A percentile compares a stretch with the other conserved stretches of the same genome.
Evolutionary conservation across 2,329 filamentous ascomycete genomes (phyloP).

Genomic region (Zymoseptoria tritici): DNA sequence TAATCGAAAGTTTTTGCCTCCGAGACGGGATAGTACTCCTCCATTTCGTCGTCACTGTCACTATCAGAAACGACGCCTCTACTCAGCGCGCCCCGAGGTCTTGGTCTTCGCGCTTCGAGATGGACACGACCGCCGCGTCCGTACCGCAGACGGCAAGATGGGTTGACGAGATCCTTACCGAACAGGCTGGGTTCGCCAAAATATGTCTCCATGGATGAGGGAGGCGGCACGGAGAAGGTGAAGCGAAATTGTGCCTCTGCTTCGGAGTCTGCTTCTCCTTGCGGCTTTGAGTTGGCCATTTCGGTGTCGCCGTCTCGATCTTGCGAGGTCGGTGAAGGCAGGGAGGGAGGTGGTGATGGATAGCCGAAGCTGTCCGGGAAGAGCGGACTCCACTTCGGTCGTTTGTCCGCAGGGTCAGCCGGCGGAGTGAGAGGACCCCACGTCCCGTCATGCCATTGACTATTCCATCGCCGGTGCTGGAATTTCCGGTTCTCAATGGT

Average conservation of each 20-base stretch:
- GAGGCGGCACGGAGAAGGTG: slow-evolving; percentile 11
- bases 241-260: slow-evolving; percentile 22
- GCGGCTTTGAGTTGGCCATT: slow-evolving; percentile 26
- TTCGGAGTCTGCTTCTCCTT: slow-evolving; percentile 10
- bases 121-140: slow-evolving; percentile 78
- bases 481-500: slow-evolving; percentile 82
- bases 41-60: slow-evolving; percentile 66
- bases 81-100: slow-evolving; percentile 18
- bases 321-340: slow-evolving; percentile 35
- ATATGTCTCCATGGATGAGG: slow-evolving; percentile 6
- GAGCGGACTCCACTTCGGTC: slow-evolving; percentile 25
- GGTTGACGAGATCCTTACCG: slow-evolving; percentile 28
- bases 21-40: slow-evolving; percentile 22
- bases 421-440: slow-evolving; percentile 76
- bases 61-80: slow-evolving; percentile 60
- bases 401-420: slow-evolving; percentile 43
- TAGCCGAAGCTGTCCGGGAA: slow-evolving; percentile 25
- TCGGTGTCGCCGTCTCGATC: slow-evolving; percentile 33
- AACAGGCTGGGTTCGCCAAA: slow-evolving; percentile 10
- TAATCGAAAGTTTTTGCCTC: slow-evolving; percentile 61
- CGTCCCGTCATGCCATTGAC: slow-evolving; percentile 81
- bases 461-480: slow-evolving; percentile 88
- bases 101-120: slow-evolving; percentile 57
- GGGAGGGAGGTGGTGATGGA: slow-evolving; percentile 42
- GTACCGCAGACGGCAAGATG: slow-evolving; percentile 73